Percentiles rank a stretch among this genome's conserved stretches.
Conservation (phyloP, 768 basidiomycete species). For the Tulasnella sp. region DNA sequence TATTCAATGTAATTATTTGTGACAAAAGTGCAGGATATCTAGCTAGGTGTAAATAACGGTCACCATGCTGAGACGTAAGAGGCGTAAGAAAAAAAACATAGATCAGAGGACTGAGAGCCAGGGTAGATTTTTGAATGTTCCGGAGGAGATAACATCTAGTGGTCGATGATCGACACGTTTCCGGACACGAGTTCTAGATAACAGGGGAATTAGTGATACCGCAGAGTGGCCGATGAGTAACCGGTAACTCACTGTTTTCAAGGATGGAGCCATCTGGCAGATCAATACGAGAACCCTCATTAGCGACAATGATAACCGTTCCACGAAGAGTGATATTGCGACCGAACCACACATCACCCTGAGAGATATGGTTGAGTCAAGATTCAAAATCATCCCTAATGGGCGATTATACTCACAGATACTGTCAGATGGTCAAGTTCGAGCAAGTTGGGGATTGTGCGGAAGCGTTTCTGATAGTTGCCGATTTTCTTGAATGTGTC, state of each 20-base stretch:
- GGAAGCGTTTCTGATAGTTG: constrained; percentile 90
- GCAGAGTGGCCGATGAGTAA: constrained; percentile 9
- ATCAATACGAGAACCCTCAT: constrained; percentile 69
- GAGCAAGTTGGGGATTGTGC: constrained; percentile 80
- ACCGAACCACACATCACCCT: constrained; percentile 80
- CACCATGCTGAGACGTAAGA: too few relatives aligned
- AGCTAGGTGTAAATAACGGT: too few relatives aligned
- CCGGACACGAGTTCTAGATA: constrained; percentile 57
- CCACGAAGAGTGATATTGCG: constrained; percentile 75
- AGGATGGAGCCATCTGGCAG: constrained; percentile 72
- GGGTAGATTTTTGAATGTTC: too few relatives aligned
- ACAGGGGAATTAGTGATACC: constrained; percentile 11
- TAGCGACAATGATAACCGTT: constrained; percentile 80
- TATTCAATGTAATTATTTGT: too few relatives aligned
- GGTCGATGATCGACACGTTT: constrained; percentile 66
- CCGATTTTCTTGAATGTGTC: constrained; percentile 95
- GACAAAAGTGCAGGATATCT: too few relatives aligned
- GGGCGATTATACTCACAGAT: constrained; percentile 28
- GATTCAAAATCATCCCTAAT: not conserved
- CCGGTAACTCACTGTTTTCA: constrained; percentile 44
- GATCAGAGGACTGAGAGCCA: too few relatives aligned
- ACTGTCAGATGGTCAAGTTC: constrained; percentile 93
- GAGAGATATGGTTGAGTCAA: not conserved
- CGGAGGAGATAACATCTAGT: constrained; percentile 21
- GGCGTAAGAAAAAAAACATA: too few relatives aligned